Evolutionary conservation across 2,329 filamentous ascomycete genomes (phyloP).

Genomic region (Fusarium napiforme): DNA sequence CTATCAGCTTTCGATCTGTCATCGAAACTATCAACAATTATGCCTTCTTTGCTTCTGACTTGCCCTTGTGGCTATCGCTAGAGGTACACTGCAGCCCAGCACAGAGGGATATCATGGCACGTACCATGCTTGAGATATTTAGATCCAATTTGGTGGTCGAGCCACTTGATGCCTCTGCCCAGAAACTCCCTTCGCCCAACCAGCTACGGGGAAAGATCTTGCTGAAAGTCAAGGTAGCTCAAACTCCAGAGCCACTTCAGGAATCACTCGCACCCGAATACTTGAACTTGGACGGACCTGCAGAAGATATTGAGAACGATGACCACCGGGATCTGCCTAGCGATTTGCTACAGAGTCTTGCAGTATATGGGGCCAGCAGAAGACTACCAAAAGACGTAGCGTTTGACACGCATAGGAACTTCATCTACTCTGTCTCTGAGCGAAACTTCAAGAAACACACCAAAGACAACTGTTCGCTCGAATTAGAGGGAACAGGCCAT

Average conservation of each 20-base stretch:
- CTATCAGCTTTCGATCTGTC: conserved; percentile 12
- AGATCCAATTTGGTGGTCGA: neutral
- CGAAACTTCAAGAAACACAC: neutral
- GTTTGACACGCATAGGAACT: conserved; percentile 1
- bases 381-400: neutral
- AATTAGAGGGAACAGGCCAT: neutral
- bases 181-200: neutral
- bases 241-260: neutral
- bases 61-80: conserved; percentile 18
- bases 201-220: conserved; percentile 13
- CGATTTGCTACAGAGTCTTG: conserved; percentile 9
- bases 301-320: fast-evolving
- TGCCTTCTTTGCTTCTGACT: conserved; percentile 10
- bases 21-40: neutral
- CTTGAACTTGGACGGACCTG: neutral
- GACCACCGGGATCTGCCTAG: fast-evolving
- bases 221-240: conserved; percentile 11
- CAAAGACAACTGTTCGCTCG: neutral
- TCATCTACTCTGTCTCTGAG: conserved; percentile 22
- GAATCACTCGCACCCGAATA: neutral
- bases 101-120: conserved; percentile 10
- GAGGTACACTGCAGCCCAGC: conserved; percentile 15
- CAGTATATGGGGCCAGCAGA: conserved; percentile 22
- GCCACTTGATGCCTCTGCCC: neutral
- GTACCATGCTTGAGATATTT: conserved; percentile 15